These are phyloP conservation scores for Scytalidium sp. DNA, from an alignment of 2,329 filamentous ascomycete genomes.

Conservation along the genomic window DNA sequence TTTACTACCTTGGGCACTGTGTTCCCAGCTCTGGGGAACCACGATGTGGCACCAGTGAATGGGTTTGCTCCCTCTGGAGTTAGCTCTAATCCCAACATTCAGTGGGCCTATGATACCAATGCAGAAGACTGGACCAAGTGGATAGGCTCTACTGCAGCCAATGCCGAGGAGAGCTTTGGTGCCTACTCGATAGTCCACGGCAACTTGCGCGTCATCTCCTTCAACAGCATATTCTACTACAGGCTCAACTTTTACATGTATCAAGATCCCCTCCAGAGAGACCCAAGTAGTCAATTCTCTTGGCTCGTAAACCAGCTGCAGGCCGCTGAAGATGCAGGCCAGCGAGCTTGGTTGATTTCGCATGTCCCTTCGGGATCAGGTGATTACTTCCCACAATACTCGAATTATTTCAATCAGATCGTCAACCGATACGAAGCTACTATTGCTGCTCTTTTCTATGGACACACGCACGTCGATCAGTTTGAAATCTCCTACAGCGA, in stretches of 20 bases:
- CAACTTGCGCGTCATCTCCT: constrained; percentile 37
- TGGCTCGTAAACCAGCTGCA: constrained; percentile 37
- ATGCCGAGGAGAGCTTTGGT: constrained; percentile 27
- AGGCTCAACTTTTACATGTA: constrained; percentile 38
- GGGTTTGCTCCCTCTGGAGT: constrained; percentile 30
- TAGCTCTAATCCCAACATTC: constrained; percentile 21
- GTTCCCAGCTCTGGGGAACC: constrained; percentile 36
- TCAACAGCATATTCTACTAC: constrained; percentile 41
- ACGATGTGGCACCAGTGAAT: constrained; percentile 34
- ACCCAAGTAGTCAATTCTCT: constrained; percentile 30
- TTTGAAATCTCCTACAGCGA: constrained; percentile 29
- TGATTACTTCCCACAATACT: constrained; percentile 34
- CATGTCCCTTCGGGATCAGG: constrained; percentile 28
- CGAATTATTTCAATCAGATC: constrained; percentile 30
- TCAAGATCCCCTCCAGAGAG: constrained; percentile 32
- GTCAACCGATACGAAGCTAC: constrained; percentile 25
- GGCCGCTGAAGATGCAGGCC: constrained; percentile 30
- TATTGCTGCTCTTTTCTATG: constrained; percentile 29
- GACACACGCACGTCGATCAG: constrained; percentile 32
- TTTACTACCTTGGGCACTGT: constrained; percentile 30
- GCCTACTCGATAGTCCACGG: constrained; percentile 32
- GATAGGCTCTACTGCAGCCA: constrained; percentile 26
- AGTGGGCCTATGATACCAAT: constrained; percentile 37
- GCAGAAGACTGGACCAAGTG: constrained; percentile 31
- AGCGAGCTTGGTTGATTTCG: constrained; percentile 36